These are phyloP conservation scores for Talaromyces thailandensis DNA, from an alignment of 495 filamentous ascomycete genomes.

Conservation along the genomic window DNA sequence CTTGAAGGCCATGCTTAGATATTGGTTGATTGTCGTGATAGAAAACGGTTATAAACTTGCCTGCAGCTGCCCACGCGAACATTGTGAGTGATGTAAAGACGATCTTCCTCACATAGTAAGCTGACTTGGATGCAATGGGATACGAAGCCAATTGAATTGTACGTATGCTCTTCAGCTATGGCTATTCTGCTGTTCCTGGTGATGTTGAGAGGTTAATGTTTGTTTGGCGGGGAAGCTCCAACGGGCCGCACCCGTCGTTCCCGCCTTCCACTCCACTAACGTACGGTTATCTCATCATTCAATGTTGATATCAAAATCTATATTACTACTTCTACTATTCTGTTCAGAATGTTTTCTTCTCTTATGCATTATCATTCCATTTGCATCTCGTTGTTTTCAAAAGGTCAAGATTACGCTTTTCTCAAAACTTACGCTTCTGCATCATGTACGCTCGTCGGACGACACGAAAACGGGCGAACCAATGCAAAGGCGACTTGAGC, in stretches of 20 bases:
- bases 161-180: background rate
- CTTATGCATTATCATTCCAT: background rate
- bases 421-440: background rate
- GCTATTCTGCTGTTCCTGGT: background rate
- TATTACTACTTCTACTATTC: background rate
- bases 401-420: background rate
- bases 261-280: background rate
- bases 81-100: background rate
- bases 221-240: background rate
- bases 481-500: too few relatives aligned
- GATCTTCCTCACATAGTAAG: background rate
- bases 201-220: background rate
- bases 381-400: background rate
- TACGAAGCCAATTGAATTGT: background rate
- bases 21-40: too few relatives aligned
- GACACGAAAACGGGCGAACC: background rate
- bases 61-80: conserved; percentile 4
- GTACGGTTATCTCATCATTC: background rate
- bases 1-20: background rate
- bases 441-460: background rate
- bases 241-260: background rate
- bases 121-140: background rate
- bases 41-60: background rate
- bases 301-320: background rate
- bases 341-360: too few relatives aligned